Evolutionary conservation across 2,329 filamentous ascomycete species (phyloP), one percentile per base, ranked within the genome.

Genomic region (Cadophora sp.): DNA sequence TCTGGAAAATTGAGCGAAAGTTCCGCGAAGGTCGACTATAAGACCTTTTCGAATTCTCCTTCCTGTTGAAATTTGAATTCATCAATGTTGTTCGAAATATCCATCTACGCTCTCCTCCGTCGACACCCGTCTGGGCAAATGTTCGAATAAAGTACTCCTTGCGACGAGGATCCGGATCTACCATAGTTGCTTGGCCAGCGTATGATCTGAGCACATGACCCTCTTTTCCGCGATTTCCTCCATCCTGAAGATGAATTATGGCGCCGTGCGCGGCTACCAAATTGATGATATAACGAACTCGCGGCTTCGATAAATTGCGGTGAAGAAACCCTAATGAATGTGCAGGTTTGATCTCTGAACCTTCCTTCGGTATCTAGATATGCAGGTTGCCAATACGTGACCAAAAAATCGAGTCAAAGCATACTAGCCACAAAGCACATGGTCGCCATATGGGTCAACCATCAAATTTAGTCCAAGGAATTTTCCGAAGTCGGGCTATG

Each of bases 151-250:
- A 59, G 56, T 59, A 40, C 37, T 40, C 31, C 56, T 37, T n/a
- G 22, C 26, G 12, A 34, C 56, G 56, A 26, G 24, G 31, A 9
- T 40, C 16, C 12, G 12, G 56, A 40, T 26, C 56, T 16, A 26
- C 31, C 2, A 59, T 14, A 22, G 22, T 11, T 37, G n/a, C 56
- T 26, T 24, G 34, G 31, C 22, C 56, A 40, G 31, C 12, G 4
- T 43, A 22, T 37, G 56, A 43, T 59, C 56, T 59, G 56, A 59
- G 34, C 31, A 59, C 55, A 34, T 26, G 56, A 40, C 56, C 56
- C 34, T 37, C 31, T 22, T 58, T 37, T 58, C 29, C 19, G 19
- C 31, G 27, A 34, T 34, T 16, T 59, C n/a, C n/a, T 40, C 8
- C 19, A 12, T 14, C 19, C 19, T 14, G 34, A 19, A 22, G 5